These are phyloP conservation scores for Trifolium dubium DNA, from an alignment of 306 rosid genomes.

Conservation along the genomic window DNA sequence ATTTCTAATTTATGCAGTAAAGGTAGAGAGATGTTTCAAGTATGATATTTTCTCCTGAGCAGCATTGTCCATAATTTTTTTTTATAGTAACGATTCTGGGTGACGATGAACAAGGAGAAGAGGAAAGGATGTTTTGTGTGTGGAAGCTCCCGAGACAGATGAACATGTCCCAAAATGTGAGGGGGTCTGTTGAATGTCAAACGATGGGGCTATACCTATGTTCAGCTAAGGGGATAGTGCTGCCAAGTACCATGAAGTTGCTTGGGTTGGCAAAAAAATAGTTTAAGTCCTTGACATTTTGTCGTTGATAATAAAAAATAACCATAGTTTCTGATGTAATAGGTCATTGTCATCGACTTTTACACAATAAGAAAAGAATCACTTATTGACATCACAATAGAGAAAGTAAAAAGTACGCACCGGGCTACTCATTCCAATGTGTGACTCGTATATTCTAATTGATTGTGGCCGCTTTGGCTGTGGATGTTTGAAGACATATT, in stretches of 20 bases:
- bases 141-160: too few species aligned
- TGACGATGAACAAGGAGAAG: too few species aligned
- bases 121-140: too few species aligned
- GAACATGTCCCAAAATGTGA: too few species aligned
- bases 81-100: too few species aligned
- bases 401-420: constrained; percentile 54
- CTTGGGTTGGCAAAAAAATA: constrained; percentile 1
- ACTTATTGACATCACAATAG: constrained; percentile 38
- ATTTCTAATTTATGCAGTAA: too few species aligned
- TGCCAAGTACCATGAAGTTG: background rate
- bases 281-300: constrained; percentile 18
- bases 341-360: too few species aligned
- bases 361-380: constrained; percentile 7
- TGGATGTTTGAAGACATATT: constrained; percentile 76
- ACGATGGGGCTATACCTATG: too few species aligned
- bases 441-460: constrained; percentile 93
- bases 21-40: too few species aligned
- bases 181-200: too few species aligned
- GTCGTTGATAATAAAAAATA: constrained; percentile 17
- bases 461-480: constrained; percentile 90
- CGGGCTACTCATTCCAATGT: constrained; percentile 98
- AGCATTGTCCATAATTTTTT: too few species aligned
- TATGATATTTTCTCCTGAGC: too few species aligned
- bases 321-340: constrained; percentile 8
- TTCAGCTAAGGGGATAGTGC: background rate